Conservation (phyloP, 75 land plant genomes). For the Larix kaempferi region DNA sequence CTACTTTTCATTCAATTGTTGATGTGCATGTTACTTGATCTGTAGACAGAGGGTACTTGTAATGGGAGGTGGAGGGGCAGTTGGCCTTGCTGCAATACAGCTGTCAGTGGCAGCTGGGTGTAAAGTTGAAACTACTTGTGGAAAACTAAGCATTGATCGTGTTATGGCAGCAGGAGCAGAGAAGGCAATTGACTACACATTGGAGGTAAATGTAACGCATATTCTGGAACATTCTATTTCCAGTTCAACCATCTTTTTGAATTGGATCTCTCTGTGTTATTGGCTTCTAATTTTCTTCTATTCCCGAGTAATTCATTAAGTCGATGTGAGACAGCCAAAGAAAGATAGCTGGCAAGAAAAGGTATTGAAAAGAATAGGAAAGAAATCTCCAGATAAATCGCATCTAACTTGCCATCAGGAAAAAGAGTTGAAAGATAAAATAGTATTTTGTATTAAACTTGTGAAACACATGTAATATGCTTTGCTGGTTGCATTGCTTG, state of each 20-base stretch:
- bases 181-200: constrained; percentile 78
- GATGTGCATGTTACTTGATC: not conserved
- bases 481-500: not conserved
- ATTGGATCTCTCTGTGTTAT: no score
- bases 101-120: constrained; percentile 77
- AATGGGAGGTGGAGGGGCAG: constrained; percentile 95
- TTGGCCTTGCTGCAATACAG: constrained; percentile 89
- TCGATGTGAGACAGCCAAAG: not conserved
- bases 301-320: no score
- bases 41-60: constrained; percentile 80
- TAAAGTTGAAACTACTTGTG: constrained; percentile 80
- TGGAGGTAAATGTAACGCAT: constrained; percentile 45
- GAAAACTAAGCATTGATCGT: constrained; percentile 65
- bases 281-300: no score
- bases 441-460: not conserved
- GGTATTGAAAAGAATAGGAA: not conserved
- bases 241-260: not conserved
- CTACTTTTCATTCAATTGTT: not conserved
- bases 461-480: not conserved
- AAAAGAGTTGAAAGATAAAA: not conserved
- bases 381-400: not conserved
- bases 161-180: constrained; percentile 82
- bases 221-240: constrained; percentile 2
- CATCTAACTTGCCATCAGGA: not conserved
- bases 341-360: not conserved